Percentiles rank a stretch among this genome's conserved stretches.
Conservation (phyloP, 2,329 filamentous ascomycete genomes). For the Colletotrichum lini region DNA sequence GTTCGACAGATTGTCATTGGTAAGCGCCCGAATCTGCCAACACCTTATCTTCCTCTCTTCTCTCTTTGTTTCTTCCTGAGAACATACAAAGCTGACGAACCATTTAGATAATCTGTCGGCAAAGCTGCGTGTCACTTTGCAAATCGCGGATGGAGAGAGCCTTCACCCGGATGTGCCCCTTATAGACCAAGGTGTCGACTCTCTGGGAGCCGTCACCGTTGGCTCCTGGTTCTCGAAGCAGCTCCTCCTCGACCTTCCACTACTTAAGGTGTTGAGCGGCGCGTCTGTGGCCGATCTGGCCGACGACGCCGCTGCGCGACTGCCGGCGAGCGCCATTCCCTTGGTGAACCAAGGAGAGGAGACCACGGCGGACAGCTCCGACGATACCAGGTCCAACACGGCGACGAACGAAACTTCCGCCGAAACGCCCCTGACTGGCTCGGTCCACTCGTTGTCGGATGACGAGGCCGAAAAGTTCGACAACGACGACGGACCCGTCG, state of each 20-base stretch:
- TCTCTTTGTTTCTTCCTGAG: neutral
- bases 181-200: slow-evolving; percentile 22
- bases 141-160: slow-evolving; percentile 9
- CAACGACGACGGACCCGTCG: too few species aligned
- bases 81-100: neutral
- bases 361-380: neutral
- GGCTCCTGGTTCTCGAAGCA: slow-evolving; percentile 57
- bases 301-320: slow-evolving; percentile 17
- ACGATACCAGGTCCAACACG: neutral
- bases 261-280: slow-evolving; percentile 60
- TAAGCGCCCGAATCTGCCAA: neutral
- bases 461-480: too few species aligned
- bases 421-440: too few species aligned
- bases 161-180: slow-evolving; percentile 10
- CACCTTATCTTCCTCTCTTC: too few species aligned
- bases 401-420: neutral
- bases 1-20: slow-evolving; percentile 5
- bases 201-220: slow-evolving; percentile 14
- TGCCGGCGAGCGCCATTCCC: slow-evolving; percentile 2
- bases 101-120: slow-evolving; percentile 1
- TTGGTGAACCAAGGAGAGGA: neutral
- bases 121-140: slow-evolving; percentile 13
- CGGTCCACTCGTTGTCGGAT: too few species aligned
- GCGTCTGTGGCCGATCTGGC: slow-evolving; percentile 41
- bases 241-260: slow-evolving; percentile 58